Evolutionary conservation across 1,284 basidiomycete species (phyloP).

Genomic region (Athelia sp.): DNA sequence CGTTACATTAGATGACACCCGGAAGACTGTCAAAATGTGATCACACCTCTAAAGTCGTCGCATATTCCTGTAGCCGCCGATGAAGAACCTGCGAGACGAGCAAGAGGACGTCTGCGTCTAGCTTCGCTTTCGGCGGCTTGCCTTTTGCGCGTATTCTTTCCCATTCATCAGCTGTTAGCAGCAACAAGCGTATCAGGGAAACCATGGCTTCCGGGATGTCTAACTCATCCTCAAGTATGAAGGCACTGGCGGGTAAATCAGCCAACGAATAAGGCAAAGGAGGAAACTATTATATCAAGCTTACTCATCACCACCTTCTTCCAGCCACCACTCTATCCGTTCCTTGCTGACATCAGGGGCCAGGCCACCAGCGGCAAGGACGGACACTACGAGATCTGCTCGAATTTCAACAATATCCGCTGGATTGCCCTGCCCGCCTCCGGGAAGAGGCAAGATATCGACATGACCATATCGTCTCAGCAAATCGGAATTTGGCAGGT

Average conservation of each 20-base stretch:
- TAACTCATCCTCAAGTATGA: conserved; percentile 53
- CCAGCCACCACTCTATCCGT: conserved; percentile 88
- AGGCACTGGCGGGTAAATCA: conserved; percentile 59
- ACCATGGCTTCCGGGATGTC: conserved; percentile 61
- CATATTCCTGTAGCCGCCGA: conserved; percentile 50
- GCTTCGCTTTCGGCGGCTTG: conserved; percentile 74
- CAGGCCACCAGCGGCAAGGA: conserved; percentile 27
- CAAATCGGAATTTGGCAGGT: conserved; percentile 93
- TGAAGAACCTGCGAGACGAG: conserved; percentile 46
- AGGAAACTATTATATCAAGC: conserved; percentile 19
- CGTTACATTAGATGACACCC: not conserved
- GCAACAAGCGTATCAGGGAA: conserved; percentile 69
- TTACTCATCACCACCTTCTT: conserved; percentile 87
- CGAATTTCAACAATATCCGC: conserved; percentile 85
- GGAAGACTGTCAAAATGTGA: conserved; percentile 3
- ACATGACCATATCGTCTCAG: conserved; percentile 93
- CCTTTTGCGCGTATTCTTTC: conserved; percentile 58
- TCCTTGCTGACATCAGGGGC: conserved; percentile 32
- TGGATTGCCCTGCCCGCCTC: conserved; percentile 64
- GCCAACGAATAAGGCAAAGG: conserved; percentile 5
- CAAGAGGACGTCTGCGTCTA: conserved; percentile 44
- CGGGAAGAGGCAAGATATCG: conserved; percentile 62
- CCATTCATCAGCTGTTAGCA: conserved; percentile 61
- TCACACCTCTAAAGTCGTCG: conserved; percentile 50
- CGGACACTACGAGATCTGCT: conserved; percentile 70